Conservation (phyloP, 805 yeast genomes). For the Candida vaughaniae region DNA sequence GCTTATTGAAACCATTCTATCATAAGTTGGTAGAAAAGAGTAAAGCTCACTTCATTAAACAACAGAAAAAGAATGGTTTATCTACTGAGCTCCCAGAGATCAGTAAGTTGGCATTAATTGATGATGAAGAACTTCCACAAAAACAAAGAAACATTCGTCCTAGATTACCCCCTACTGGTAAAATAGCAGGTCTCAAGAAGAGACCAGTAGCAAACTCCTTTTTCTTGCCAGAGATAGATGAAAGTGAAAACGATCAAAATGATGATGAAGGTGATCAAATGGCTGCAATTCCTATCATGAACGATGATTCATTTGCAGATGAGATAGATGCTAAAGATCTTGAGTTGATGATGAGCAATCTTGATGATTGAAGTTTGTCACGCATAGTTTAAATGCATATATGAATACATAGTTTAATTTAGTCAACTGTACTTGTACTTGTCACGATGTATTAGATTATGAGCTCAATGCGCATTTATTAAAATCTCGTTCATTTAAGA, state of each 20-base stretch:
- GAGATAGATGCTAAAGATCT: slow-evolving; percentile 15
- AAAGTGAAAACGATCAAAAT: not conserved
- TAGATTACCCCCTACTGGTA: slow-evolving; percentile 88
- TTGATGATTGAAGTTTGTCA: slow-evolving; percentile 7
- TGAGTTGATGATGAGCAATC: slow-evolving; percentile 14
- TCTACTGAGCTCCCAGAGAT: slow-evolving; percentile 41
- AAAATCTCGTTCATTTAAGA: too few relatives aligned
- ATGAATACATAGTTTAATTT: too few relatives aligned
- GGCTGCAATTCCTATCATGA: slow-evolving; percentile 1
- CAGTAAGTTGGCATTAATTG: slow-evolving; percentile 45
- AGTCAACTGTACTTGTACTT: too few relatives aligned
- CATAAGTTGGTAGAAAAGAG: slow-evolving; percentile 40
- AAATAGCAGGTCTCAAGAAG: slow-evolving; percentile 69
- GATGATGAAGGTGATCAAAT: slow-evolving; percentile 5
- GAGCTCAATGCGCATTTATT: too few relatives aligned
- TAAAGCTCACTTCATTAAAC: slow-evolving; percentile 40
- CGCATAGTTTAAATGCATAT: too few relatives aligned
- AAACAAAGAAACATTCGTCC: slow-evolving; percentile 74
- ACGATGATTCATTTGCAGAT: slow-evolving; percentile 7
- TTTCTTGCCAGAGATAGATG: slow-evolving; percentile 43
- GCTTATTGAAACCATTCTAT: slow-evolving; percentile 56
- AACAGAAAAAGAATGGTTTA: slow-evolving; percentile 41
- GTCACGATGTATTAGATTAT: too few relatives aligned
- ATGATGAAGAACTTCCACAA: slow-evolving; percentile 82
- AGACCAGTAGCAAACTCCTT: slow-evolving; percentile 54